Conservation (phyloP, 2,329 filamentous ascomycete species). For the Tricladium varicosporioides region DNA sequence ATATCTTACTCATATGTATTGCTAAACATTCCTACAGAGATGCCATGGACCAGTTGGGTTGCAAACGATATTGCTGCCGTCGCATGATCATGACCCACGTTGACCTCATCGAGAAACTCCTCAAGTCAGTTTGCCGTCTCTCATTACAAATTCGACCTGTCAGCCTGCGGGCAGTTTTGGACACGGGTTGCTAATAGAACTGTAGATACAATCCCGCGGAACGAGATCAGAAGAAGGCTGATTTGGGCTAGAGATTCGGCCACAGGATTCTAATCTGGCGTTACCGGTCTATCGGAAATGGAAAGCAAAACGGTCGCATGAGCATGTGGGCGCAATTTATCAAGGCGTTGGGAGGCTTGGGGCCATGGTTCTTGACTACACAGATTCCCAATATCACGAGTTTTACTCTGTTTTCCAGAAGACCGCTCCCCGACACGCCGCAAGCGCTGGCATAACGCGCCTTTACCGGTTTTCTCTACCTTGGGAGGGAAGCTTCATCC, state of each 20-base stretch:
- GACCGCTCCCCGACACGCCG: constrained; percentile 15
- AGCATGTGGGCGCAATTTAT: constrained; percentile 18
- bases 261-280: constrained; percentile 21
- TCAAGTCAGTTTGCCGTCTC: constrained; percentile 62
- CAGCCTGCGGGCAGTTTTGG: not conserved
- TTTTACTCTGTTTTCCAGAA: constrained; percentile 3
- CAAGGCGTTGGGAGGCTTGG: constrained; percentile 23
- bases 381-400: constrained; percentile 19
- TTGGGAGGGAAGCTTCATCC: not conserved
- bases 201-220: constrained; percentile 49
- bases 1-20: not conserved
- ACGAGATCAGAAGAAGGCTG: constrained; percentile 42
- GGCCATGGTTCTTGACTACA: constrained; percentile 12
- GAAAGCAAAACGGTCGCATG: constrained; percentile 22
- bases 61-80: constrained; percentile 96
- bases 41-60: constrained; percentile 91
- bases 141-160: not conserved
- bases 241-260: constrained; percentile 23
- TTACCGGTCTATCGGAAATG: constrained; percentile 14
- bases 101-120: constrained; percentile 95
- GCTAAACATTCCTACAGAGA: constrained; percentile 56
- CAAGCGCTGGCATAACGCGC: constrained; percentile 15
- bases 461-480: constrained; percentile 8
- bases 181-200: constrained; percentile 14
- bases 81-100: constrained; percentile 99